Evolutionary conservation across 805 yeast species (phyloP).

Genomic region (Tetrapisispora nanseiensis): DNA sequence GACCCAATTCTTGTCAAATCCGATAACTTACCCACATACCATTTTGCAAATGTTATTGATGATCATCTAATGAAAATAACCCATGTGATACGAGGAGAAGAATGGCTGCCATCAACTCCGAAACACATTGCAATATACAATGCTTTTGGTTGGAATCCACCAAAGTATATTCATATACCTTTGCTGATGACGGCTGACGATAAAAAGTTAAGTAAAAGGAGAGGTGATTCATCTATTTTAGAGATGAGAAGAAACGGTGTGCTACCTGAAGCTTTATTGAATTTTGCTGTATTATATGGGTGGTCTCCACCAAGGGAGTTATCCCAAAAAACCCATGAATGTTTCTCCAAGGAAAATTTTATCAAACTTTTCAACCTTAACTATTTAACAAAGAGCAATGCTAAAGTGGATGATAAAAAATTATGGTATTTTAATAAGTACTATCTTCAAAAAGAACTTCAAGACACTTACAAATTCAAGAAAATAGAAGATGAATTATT

Average conservation of each 20-base stretch:
- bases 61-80: slow-evolving; percentile 89
- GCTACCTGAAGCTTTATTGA: slow-evolving; percentile 77
- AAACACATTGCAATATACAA: slow-evolving; percentile 80
- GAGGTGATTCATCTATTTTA: slow-evolving; percentile 68
- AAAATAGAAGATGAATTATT: slow-evolving; percentile 30
- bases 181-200: slow-evolving; percentile 61
- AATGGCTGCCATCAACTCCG: slow-evolving; percentile 95
- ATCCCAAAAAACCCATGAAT: slow-evolving; percentile 43
- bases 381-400: slow-evolving; percentile 83
- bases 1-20: slow-evolving; percentile 85
- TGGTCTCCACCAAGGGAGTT: slow-evolving; percentile 75
- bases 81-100: slow-evolving; percentile 95
- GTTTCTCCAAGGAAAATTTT: slow-evolving; percentile 43
- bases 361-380: slow-evolving; percentile 49
- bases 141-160: slow-evolving; percentile 81
- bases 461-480: slow-evolving; percentile 28
- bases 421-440: slow-evolving; percentile 67
- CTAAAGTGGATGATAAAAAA: slow-evolving; percentile 77
- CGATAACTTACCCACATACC: slow-evolving; percentile 95
- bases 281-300: slow-evolving; percentile 84
- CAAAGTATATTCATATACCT: slow-evolving; percentile 83
- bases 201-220: slow-evolving; percentile 77
- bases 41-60: slow-evolving; percentile 90
- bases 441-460: slow-evolving; percentile 42
- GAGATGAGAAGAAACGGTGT: slow-evolving; percentile 51